Base-by-base conservation (phyloP, 2,329 filamentous ascomycete genomes). In the Rutstroemia sp. region DNA sequence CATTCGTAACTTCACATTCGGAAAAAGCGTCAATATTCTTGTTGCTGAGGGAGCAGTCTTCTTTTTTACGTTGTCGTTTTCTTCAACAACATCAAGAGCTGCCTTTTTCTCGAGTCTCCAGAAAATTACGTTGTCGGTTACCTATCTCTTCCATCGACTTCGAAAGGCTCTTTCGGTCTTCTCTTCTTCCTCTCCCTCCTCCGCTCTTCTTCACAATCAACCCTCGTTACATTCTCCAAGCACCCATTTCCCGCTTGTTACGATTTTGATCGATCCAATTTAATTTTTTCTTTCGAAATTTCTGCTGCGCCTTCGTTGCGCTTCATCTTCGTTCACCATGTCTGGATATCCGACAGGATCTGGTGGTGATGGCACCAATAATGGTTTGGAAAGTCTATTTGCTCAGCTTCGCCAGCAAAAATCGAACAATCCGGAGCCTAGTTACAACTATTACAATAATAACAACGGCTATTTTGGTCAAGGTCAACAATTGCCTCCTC, bases 381-480 rank as follows among this genome's bases (percentile, higher is more conserved):
- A 63, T 61, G 61, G 63, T 51, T 66, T 70, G 62, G 66, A 70
- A 59, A 63, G 61, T 23, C 61, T 71, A 45, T 66, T 71, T 59
- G 67, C 66, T 58, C 67, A 69, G 58, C 66, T 70, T 59, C 67
- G 68, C 49, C 62, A 65, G 30, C 59, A 65, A 53, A 65, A 67
- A 50, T 59, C 59, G 44, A 63, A 60, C 37, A 60, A 58, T 27
- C 62, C 61, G 34, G 65, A 67, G 56, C 61, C 66, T 41, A 65
- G 62, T 57, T 63, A 64, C 55, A 65, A 60, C 56, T 68, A 67
- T 52, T 68, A 67, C 49, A 65, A 60, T 47, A 61, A 58, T 27
- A 56, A 49, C 47, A 63, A 61, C 54, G 62, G 54, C 44, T 68
- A 66, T 58, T 67, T 64, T 56, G 58, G 57, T 56, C 67, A 67